phyloP scores from a whole-genome alignment of 2,329 filamentous ascomycete species.

The Fusarium sp. region DNA sequence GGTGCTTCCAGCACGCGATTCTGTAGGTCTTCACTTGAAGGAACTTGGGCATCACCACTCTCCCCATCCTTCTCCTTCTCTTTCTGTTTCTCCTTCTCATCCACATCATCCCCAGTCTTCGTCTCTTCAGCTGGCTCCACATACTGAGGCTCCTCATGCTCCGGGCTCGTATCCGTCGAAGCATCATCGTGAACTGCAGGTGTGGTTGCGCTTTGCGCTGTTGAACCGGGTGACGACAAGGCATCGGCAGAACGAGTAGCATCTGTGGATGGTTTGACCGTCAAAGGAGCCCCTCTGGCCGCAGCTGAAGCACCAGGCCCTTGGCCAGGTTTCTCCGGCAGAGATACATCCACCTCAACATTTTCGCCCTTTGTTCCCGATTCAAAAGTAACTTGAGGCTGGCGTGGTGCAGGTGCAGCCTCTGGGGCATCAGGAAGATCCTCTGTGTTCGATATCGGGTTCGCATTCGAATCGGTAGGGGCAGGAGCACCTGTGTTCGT shows the following conservation, averaged over 20 bases:
- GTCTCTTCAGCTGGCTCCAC: constrained; percentile 61
- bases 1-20: constrained; percentile 36
- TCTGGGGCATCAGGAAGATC: background rate
- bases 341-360: constrained; percentile 2
- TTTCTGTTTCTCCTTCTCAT: constrained; percentile 39
- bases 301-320: background rate
- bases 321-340: constrained; percentile 12
- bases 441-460: background rate
- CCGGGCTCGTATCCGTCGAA: constrained; percentile 80
- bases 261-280: constrained; percentile 52
- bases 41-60: constrained; percentile 6
- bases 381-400: constrained; percentile 49
- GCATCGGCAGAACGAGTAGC: constrained; percentile 54
- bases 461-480: background rate
- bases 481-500: constrained; percentile 16
- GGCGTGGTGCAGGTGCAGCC: constrained; percentile 16
- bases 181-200: constrained; percentile 74
- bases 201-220: constrained; percentile 78
- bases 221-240: constrained; percentile 71
- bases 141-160: constrained; percentile 71
- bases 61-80: constrained; percentile 15
- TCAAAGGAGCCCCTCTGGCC: constrained; percentile 27
- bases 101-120: constrained; percentile 54
- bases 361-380: constrained; percentile 46
- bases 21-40: constrained; percentile 34